Evolutionary conservation across 2,329 filamentous ascomycete genomes (phyloP).

Genomic region (Paecilomyces sp.): DNA sequence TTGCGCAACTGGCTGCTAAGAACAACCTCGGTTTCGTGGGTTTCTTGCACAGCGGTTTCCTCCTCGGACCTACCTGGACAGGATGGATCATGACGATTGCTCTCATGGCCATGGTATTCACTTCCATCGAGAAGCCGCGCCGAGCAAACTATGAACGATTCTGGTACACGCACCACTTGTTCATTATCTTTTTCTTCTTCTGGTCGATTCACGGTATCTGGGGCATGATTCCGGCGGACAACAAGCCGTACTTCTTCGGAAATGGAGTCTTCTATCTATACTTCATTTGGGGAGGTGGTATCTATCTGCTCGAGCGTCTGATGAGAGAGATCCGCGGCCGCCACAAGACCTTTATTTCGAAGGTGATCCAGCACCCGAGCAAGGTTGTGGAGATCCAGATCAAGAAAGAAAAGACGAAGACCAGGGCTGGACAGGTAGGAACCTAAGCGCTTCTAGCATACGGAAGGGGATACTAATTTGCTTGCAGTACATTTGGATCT

Average conservation of each 20-base stretch:
- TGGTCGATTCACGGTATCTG: constrained; percentile 86
- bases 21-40: constrained; percentile 72
- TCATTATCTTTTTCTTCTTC: constrained; percentile 82
- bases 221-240: constrained; percentile 84
- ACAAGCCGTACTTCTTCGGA: constrained; percentile 62
- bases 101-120: constrained; percentile 70
- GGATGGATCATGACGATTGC: constrained; percentile 78
- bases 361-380: constrained; percentile 83
- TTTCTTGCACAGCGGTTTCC: constrained; percentile 69
- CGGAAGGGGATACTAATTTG: constrained; percentile 6
- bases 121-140: constrained; percentile 69
- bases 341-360: constrained; percentile 80
- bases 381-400: constrained; percentile 88
- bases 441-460: background rate
- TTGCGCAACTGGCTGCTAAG: constrained; percentile 67
- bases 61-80: constrained; percentile 75
- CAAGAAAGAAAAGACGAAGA: constrained; percentile 82
- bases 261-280: constrained; percentile 84
- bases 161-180: constrained; percentile 87
- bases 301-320: constrained; percentile 72
- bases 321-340: constrained; percentile 71
- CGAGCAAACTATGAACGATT: constrained; percentile 81
- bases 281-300: constrained; percentile 77
- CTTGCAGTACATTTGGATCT: constrained; percentile 70
- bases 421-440: constrained; percentile 60